Base-by-base conservation (phyloP, 2,329 filamentous ascomycete species). In the Pseudocercospora fijiensis region DNA sequence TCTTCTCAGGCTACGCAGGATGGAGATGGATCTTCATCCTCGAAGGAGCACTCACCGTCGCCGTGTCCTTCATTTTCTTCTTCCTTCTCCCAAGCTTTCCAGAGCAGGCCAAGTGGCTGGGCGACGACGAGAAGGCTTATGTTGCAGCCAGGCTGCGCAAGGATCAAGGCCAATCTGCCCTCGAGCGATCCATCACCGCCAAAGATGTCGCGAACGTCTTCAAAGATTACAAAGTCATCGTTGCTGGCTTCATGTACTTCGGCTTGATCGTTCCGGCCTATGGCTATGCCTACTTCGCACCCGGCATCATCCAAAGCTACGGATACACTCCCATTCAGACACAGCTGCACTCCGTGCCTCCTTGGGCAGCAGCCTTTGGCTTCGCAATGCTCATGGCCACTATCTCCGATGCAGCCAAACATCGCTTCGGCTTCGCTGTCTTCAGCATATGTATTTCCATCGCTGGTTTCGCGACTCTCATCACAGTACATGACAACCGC, bases 21-120 rank as follows among this genome's bases (percentile, higher is more conserved):
- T 95, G 91, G 91, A 81, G 90, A 60, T 93, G 89, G 89, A 67
- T 68, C 51, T 93, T 94, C 74, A 90, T 97, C 72, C 77, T 94
- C 7, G 90, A 83, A 68, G 82, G 82, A 0, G 68, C 74, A 2
- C 68, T 83, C 1, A 83, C 82, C 7, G 76, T 78, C 58, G 33
- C 79, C 9, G 75, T 82, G 7, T 77, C 78, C 0, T 73, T 81
- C 41, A 70, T 76, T 51, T 81, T 83, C 73, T 82, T 78, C 73
- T 83, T 82, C 71, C 59, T 79, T 13, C 70, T 83, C 1, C 79
- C 81, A 2, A 78, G 80, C 69, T 83, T 83, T 65, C 81, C 81
- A 0, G 81, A 83, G 61, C 77, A 83, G 63, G 76, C 77, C 0
- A 81, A 79, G 51, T 83, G 81, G 81, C 75, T 83, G 6, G 73